phyloP scores from a whole-genome alignment of 495 filamentous ascomycete species.

The Evansstolkia leycettana region DNA sequence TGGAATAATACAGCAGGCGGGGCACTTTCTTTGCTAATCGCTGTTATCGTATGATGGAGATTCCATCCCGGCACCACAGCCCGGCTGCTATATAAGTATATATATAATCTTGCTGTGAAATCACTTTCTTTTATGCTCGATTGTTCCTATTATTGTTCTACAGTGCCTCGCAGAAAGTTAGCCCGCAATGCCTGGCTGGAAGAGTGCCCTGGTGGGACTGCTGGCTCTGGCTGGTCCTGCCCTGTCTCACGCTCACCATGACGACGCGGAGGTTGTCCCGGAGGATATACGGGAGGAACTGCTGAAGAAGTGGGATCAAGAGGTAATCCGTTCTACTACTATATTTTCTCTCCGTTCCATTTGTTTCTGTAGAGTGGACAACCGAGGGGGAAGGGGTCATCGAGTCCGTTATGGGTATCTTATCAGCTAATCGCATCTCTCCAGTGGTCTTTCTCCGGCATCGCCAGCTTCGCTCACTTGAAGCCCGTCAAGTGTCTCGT shows the following conservation, averaged over 20 bases:
- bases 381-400: no score
- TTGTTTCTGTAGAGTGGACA: no score
- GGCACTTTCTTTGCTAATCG: no score
- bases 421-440: no score
- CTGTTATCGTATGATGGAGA: not conserved
- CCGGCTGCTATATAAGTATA: no score
- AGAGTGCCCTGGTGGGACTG: conserved; percentile 12
- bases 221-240: conserved; percentile 26
- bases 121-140: not conserved
- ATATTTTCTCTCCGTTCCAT: not conserved
- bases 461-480: conserved; percentile 71
- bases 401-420: no score
- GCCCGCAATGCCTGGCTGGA: conserved; percentile 10
- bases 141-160: not conserved
- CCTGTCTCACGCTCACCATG: conserved; percentile 21
- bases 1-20: no score
- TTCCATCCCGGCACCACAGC: no score
- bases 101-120: not conserved
- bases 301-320: conserved; percentile 40
- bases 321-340: conserved; percentile 18
- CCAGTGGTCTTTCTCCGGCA: conserved; percentile 67
- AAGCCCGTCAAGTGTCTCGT: conserved; percentile 62
- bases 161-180: no score
- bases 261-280: conserved; percentile 26
- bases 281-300: conserved; percentile 32